Conservation (phyloP, 1,284 basidiomycete species). For the Trichosporon ovoides region DNA sequence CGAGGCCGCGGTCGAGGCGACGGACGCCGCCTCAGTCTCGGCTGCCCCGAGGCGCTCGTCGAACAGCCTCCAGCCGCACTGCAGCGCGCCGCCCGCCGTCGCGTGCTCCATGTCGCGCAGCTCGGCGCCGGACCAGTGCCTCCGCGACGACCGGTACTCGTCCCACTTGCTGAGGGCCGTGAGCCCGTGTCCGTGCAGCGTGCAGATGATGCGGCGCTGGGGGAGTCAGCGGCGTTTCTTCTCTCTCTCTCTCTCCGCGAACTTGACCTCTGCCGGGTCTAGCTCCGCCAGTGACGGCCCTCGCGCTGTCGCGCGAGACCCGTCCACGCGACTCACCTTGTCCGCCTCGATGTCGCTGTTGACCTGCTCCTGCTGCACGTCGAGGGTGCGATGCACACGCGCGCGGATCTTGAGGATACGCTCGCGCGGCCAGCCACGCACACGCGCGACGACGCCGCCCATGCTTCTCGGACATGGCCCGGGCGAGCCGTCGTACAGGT, state of each 20-base stretch:
- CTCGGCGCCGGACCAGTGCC: neutral
- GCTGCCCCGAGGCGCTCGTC: neutral
- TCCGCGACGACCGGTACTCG: neutral
- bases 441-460: neutral
- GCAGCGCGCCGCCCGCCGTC: neutral
- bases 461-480: neutral
- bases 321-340: slow-evolving; percentile 11
- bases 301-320: no score
- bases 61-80: neutral
- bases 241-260: neutral
- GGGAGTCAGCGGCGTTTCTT: neutral
- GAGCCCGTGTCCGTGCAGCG: slow-evolving; percentile 6
- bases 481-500: neutral
- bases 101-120: slow-evolving; percentile 2
- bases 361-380: slow-evolving; percentile 8
- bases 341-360: slow-evolving; percentile 5
- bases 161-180: neutral
- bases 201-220: slow-evolving; percentile 10
- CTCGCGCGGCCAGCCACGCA: neutral
- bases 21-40: neutral
- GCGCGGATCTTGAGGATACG: neutral
- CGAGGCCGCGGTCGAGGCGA: neutral
- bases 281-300: no score
- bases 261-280: no score
- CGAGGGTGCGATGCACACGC: neutral